Conservation (phyloP, 257 asterid genomes). For the Pogostemon cablin region DNA sequence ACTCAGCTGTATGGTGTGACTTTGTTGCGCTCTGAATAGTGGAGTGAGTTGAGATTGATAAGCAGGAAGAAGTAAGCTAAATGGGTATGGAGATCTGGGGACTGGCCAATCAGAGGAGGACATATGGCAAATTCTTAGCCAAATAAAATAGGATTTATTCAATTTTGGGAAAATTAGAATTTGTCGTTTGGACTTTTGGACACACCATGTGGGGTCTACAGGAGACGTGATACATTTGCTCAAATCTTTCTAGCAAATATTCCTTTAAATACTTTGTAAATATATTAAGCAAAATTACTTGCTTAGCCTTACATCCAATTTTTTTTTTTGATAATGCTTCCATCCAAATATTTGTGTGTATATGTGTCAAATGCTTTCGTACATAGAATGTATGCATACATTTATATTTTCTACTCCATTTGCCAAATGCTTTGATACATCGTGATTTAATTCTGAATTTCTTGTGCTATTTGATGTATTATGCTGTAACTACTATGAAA, state of each 20-base stretch:
- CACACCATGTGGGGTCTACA: slow-evolving; percentile 32
- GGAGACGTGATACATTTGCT: slow-evolving; percentile 34
- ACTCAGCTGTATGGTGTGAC: background rate
- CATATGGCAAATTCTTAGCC: slow-evolving; percentile 53
- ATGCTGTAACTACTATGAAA: too few relatives aligned
- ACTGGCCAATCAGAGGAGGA: slow-evolving; percentile 34
- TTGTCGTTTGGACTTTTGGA: slow-evolving; percentile 22
- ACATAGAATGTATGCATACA: too few relatives aligned
- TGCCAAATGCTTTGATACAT: too few relatives aligned
- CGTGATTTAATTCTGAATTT: too few relatives aligned
- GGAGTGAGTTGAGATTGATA: slow-evolving; percentile 18
- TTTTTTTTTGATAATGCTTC: too few relatives aligned
- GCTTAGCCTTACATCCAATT: too few relatives aligned
- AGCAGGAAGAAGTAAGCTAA: slow-evolving; percentile 8
- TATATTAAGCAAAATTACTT: too few relatives aligned
- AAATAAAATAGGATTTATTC: slow-evolving; percentile 25
- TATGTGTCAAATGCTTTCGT: too few relatives aligned
- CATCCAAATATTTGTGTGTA: too few relatives aligned
- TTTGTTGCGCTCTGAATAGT: slow-evolving; percentile 16
- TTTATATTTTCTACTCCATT: too few relatives aligned
- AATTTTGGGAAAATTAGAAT: slow-evolving; percentile 21
- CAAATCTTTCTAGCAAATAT: background rate
- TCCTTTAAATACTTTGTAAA: too few relatives aligned
- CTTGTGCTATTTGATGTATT: too few relatives aligned
- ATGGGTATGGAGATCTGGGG: slow-evolving; percentile 43